Evolutionary conservation across 2,329 filamentous ascomycete genomes (phyloP).

Genomic region (Didymella pinodella): DNA sequence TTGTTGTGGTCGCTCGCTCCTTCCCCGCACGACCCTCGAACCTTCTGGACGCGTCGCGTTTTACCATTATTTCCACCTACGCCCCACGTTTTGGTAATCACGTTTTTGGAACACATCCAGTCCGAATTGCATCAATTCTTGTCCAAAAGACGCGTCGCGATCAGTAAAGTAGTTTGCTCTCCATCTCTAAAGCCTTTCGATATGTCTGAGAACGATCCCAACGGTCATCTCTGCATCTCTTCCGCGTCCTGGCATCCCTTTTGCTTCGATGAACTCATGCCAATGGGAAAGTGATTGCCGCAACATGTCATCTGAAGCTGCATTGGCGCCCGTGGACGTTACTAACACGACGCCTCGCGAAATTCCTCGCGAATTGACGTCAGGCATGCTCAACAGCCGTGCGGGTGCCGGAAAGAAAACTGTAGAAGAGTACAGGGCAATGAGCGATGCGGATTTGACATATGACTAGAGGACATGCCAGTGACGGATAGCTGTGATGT

Average conservation of each 20-base stretch:
- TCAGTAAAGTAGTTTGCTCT: background rate
- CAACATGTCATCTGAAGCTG: background rate
- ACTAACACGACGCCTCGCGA: background rate
- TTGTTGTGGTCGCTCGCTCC: conserved; percentile 35
- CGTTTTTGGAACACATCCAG: background rate
- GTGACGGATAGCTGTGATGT: background rate
- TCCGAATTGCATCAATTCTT: background rate
- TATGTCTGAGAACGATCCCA: background rate
- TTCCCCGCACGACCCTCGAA: background rate
- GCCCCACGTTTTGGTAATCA: background rate
- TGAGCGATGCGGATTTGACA: background rate
- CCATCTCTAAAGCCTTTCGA: background rate
- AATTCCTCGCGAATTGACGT: background rate
- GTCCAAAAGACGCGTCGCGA: background rate
- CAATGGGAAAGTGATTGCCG: background rate
- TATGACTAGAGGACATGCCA: background rate
- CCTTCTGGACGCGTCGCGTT: background rate
- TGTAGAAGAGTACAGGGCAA: background rate
- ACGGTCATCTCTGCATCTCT: background rate
- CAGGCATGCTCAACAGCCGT: background rate
- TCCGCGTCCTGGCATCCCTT: background rate
- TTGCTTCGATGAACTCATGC: background rate
- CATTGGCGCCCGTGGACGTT: background rate
- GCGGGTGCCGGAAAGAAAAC: background rate
- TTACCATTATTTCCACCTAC: background rate